These are phyloP conservation scores for Pelargonium myrrhifolium DNA, from an alignment of 441 rosid genomes.

Conservation along the genomic window DNA sequence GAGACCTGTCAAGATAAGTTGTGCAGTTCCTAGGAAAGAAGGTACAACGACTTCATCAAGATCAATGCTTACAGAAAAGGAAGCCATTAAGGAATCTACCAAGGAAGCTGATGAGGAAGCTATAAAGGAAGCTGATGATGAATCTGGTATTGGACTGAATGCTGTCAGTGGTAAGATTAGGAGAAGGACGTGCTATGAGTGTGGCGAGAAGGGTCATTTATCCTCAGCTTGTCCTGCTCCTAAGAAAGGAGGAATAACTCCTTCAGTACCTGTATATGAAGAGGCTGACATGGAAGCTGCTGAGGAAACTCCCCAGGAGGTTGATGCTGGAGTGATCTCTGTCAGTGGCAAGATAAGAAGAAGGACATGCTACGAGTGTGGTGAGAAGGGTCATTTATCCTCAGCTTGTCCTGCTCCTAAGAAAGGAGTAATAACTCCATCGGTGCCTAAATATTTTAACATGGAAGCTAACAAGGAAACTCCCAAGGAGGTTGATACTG, in stretches of 20 bases:
- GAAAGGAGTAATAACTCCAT: no score
- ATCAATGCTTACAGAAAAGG: background rate
- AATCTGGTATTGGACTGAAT: conserved; percentile 12
- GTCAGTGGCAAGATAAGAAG: conserved; percentile 58
- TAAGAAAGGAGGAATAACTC: no score
- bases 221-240: conserved; percentile 55
- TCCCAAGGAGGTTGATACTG: background rate
- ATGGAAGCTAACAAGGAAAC: background rate
- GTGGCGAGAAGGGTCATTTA: conserved; percentile 72
- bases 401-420: conserved; percentile 46
- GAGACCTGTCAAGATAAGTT: conserved; percentile 76
- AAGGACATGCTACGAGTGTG: conserved; percentile 72
- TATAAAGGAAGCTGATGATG: conserved; percentile 5
- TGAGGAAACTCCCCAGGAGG: background rate
- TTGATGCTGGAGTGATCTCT: conserved; percentile 10
- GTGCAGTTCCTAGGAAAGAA: conserved; percentile 59
- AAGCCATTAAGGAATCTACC: background rate
- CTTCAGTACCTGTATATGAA: background rate
- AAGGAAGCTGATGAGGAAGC: background rate
- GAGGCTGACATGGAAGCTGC: background rate
- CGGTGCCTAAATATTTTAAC: no score
- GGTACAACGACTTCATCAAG: background rate
- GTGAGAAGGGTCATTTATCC: conserved; percentile 72
- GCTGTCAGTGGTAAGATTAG: conserved; percentile 50
- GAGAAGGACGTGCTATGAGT: conserved; percentile 74